Conservation (phyloP, 305 asterid genomes). For the Vinca major region DNA sequence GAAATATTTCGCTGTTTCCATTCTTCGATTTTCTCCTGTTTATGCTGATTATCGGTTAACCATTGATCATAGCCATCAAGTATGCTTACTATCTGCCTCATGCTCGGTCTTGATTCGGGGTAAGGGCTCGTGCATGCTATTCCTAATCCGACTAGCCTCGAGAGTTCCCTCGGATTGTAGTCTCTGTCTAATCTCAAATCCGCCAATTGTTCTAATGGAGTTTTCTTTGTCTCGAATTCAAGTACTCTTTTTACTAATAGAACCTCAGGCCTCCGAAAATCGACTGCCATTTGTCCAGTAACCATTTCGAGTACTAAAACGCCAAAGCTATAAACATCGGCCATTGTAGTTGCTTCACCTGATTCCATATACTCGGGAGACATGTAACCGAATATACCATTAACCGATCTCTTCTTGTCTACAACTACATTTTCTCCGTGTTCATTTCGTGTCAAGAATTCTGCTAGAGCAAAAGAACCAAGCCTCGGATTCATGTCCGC, state of each 20-base stretch:
- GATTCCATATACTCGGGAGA: conserved; percentile 75
- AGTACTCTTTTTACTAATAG: conserved; percentile 53
- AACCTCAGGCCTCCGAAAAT: conserved; percentile 55
- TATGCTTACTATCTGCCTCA: conserved; percentile 79
- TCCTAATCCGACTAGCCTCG: conserved; percentile 58
- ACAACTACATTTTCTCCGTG: conserved; percentile 48
- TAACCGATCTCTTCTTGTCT: conserved; percentile 44
- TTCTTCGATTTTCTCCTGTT: conserved; percentile 44
- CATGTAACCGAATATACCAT: conserved; percentile 88
- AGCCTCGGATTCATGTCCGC: conserved; percentile 78
- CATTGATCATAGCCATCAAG: conserved; percentile 77
- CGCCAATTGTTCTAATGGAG: conserved; percentile 42
- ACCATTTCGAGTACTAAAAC: conserved; percentile 77
- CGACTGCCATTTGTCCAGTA: conserved; percentile 73
- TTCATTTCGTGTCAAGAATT: conserved; percentile 73
- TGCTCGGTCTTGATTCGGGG: conserved; percentile 62
- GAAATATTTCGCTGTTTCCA: conserved; percentile 67
- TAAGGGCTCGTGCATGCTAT: conserved; percentile 65
- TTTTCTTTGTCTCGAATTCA: conserved; percentile 37
- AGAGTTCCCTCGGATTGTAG: conserved; percentile 45
- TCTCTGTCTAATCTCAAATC: conserved; percentile 62
- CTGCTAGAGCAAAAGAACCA: conserved; percentile 83
- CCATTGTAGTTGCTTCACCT: conserved; percentile 78
- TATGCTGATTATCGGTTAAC: conserved; percentile 31
- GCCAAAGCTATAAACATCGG: conserved; percentile 89